These are phyloP conservation scores for Rhododendron ferrugineum DNA, from an alignment of 148 eudicot species.

Conservation along the genomic window DNA sequence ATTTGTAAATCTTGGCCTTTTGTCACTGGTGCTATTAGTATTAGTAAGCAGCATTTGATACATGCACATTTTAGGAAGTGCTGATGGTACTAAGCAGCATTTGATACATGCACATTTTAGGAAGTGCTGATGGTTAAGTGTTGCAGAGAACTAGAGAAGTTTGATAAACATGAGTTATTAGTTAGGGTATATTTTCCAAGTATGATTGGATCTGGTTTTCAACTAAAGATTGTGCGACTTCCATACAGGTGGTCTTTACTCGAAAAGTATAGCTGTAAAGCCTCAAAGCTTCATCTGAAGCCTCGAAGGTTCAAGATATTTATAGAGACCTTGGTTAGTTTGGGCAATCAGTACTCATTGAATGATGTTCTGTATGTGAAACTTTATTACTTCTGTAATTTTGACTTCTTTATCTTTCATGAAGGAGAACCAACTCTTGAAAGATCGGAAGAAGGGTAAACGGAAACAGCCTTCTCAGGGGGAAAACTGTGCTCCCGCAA, in stretches of 20 bases:
- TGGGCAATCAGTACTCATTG: not conserved
- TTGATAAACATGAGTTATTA: not conserved
- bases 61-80: not conserved
- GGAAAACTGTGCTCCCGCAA: constrained; percentile 44
- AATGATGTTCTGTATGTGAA: not conserved
- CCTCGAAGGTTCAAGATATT: constrained; percentile 92
- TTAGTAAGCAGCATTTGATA: not conserved
- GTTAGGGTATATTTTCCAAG: not conserved
- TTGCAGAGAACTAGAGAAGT: constrained; percentile 1
- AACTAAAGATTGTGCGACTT: not conserved
- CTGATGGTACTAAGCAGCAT: not conserved
- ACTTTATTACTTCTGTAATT: constrained; percentile 14
- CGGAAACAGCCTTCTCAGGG: constrained; percentile 56
- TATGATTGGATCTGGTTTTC: not conserved
- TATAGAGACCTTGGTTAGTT: constrained; percentile 90
- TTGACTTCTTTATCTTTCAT: constrained; percentile 22
- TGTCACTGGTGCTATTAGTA: not conserved
- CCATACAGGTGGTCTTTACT: constrained; percentile 89
- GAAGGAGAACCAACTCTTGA: constrained; percentile 86
- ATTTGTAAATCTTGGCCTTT: not conserved
- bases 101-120: not conserved
- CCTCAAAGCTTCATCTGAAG: constrained; percentile 98
- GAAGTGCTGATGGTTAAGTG: not conserved
- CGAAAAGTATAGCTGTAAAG: constrained; percentile 94
- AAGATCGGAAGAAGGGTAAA: constrained; percentile 71